A percentile compares a stretch with the other conserved stretches of the same genome.
Conservation (phyloP, 345 rosid genomes). For the Lenwebbia sp. region DNA sequence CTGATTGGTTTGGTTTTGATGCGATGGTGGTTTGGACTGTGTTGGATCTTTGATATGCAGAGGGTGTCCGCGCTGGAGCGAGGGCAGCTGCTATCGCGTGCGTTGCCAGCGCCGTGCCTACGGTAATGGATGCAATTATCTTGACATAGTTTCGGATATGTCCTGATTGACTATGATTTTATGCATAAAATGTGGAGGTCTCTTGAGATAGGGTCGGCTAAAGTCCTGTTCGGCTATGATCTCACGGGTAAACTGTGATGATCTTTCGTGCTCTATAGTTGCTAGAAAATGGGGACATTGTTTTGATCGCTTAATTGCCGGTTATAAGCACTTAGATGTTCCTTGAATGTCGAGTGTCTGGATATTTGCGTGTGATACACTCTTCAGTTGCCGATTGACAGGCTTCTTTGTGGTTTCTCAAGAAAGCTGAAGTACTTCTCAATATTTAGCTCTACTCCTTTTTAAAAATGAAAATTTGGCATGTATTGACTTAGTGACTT, state of each 20-base stretch:
- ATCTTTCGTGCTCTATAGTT: not conserved
- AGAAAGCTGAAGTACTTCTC: not conserved
- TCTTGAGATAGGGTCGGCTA: not conserved
- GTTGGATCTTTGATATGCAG: slow-evolving; percentile 14
- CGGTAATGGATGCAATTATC: slow-evolving; percentile 13
- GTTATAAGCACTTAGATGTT: not conserved
- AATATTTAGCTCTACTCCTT: rapidly evolving
- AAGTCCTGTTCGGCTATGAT: not conserved
- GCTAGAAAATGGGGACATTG: not conserved
- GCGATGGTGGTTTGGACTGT: not conserved
- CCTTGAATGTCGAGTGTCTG: not conserved
- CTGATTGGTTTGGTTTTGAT: not conserved
- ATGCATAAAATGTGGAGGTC: not conserved
- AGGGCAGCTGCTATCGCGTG: slow-evolving; percentile 41
- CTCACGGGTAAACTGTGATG: not conserved
- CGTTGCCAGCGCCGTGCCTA: slow-evolving; percentile 39
- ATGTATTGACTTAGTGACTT: not conserved
- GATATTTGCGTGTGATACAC: not conserved
- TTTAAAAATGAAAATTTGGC: not conserved
- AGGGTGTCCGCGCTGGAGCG: slow-evolving; percentile 48
- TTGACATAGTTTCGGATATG: not conserved
- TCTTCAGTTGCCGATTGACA: not conserved
- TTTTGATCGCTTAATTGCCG: not conserved
- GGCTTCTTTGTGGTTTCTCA: not conserved
- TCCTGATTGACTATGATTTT: not conserved